Evolutionary conservation across 108 stramenopile genomes (phyloP).

Genomic region (Bacterosira constricta): DNA sequence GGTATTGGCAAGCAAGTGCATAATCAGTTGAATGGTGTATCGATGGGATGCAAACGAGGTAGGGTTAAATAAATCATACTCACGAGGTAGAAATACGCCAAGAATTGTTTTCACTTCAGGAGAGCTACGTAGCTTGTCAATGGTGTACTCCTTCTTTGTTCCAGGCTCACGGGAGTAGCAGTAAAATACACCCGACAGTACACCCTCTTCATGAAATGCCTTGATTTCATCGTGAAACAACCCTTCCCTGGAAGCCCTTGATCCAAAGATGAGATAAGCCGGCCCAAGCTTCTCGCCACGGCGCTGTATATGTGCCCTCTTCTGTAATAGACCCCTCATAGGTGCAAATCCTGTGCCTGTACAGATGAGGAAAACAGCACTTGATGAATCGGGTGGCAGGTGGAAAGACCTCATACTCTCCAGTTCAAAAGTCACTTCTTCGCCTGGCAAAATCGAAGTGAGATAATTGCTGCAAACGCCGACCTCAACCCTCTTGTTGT

Average conservation of each 20-base stretch:
- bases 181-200: background rate
- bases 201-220: constrained; percentile 2
- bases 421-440: constrained; percentile 5
- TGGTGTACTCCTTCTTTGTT: constrained; percentile 8
- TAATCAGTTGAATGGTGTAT: too few relatives aligned
- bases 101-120: background rate
- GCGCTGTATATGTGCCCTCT: constrained; percentile 3
- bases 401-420: constrained; percentile 14
- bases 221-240: constrained; percentile 18
- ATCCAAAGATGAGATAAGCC: constrained; percentile 16
- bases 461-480: constrained; percentile 19
- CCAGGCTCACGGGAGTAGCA: constrained; percentile 30
- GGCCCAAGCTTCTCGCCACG: constrained; percentile 13
- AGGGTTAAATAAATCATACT: too few relatives aligned
- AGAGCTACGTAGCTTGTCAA: background rate
- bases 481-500: background rate
- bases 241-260: constrained; percentile 10
- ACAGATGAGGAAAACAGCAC: constrained; percentile 11
- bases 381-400: constrained; percentile 5
- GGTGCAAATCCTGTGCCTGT: constrained; percentile 25
- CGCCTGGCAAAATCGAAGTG: background rate
- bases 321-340: constrained; percentile 18
- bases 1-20: too few relatives aligned
- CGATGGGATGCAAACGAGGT: too few relatives aligned
- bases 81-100: constrained; percentile 15